Evolutionary conservation across 2,329 filamentous ascomycete species (phyloP).

Genomic region (Cladophialophora psammophila): DNA sequence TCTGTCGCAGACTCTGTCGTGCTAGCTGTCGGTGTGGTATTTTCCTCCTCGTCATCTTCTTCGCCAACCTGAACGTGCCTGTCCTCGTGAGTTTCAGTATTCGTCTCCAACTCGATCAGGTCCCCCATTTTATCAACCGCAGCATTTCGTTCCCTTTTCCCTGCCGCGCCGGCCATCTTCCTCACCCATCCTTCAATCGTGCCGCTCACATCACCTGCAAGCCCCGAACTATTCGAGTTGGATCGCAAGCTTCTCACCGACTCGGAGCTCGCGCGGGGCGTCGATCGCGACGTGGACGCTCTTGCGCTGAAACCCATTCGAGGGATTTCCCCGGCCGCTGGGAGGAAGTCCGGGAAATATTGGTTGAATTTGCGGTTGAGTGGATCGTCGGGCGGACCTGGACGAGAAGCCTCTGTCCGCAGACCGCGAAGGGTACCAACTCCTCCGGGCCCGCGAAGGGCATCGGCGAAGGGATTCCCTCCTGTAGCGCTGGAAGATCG

Average conservation of each 20-base stretch:
- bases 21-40: slow-evolving; percentile 4
- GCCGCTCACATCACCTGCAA: slow-evolving; percentile 81
- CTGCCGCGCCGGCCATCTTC: slow-evolving; percentile 64
- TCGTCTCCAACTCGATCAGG: slow-evolving; percentile 52
- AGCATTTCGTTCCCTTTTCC: slow-evolving; percentile 26
- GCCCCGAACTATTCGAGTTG: slow-evolving; percentile 50
- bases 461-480: slow-evolving; percentile 54
- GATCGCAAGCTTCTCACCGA: slow-evolving; percentile 55
- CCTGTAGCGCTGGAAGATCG: slow-evolving; percentile 44
- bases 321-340: slow-evolving; percentile 52
- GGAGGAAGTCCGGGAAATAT: slow-evolving; percentile 77
- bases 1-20: slow-evolving; percentile 29
- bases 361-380: slow-evolving; percentile 84
- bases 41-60: neutral
- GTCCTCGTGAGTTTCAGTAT: slow-evolving; percentile 24
- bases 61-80: neutral
- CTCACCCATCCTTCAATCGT: slow-evolving; percentile 90
- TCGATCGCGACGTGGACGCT: slow-evolving; percentile 39
- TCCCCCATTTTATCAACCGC: slow-evolving; percentile 45
- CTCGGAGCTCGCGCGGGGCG: slow-evolving; percentile 50
- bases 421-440: slow-evolving; percentile 80
- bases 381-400: slow-evolving; percentile 81
- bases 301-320: slow-evolving; percentile 37
- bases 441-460: slow-evolving; percentile 84
- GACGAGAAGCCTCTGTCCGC: slow-evolving; percentile 60